phyloP scores from a whole-genome alignment of 1,139 yeast species.

The Blastobotrys buckinghamii region DNA sequence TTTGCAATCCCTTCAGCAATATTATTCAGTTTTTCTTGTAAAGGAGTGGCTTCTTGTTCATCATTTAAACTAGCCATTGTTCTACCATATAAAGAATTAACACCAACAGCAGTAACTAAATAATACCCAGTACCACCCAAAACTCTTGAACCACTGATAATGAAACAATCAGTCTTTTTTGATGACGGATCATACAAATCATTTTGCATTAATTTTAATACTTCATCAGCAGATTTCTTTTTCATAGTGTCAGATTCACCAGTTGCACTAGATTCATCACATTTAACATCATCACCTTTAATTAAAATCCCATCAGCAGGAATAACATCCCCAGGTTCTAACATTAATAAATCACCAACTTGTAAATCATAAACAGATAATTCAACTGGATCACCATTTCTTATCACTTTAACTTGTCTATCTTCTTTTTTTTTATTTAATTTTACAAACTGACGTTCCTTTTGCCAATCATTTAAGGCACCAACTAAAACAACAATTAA shows the following conservation, averaged over 20 bases:
- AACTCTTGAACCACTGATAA: constrained; percentile 87
- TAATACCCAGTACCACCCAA: constrained; percentile 84
- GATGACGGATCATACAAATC: constrained; percentile 22
- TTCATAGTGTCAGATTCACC: constrained; percentile 86
- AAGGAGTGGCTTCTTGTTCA: constrained; percentile 75
- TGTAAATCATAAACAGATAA: constrained; percentile 69
- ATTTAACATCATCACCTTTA: constrained; percentile 66
- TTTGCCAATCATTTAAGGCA: constrained; percentile 92
- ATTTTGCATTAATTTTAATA: constrained; percentile 32
- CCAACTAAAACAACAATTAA: constrained; percentile 88
- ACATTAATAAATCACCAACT: constrained; percentile 77
- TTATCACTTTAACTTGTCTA: constrained; percentile 66
- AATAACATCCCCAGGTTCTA: constrained; percentile 92
- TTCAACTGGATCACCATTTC: constrained; percentile 64
- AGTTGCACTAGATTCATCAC: constrained; percentile 89
- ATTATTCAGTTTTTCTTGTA: constrained; percentile 73
- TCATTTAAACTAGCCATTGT: constrained; percentile 70
- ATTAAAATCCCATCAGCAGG: constrained; percentile 83
- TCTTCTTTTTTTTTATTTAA: constrained; percentile 76
- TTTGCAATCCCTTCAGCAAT: constrained; percentile 93
- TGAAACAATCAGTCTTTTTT: constrained; percentile 61
- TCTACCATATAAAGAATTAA: constrained; percentile 82
- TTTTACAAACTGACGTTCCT: constrained; percentile 87
- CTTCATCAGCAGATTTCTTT: constrained; percentile 52
- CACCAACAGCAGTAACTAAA: constrained; percentile 86